Evolutionary conservation across 768 basidiomycete genomes (phyloP).

Genomic region (Pleurotus platypus): DNA sequence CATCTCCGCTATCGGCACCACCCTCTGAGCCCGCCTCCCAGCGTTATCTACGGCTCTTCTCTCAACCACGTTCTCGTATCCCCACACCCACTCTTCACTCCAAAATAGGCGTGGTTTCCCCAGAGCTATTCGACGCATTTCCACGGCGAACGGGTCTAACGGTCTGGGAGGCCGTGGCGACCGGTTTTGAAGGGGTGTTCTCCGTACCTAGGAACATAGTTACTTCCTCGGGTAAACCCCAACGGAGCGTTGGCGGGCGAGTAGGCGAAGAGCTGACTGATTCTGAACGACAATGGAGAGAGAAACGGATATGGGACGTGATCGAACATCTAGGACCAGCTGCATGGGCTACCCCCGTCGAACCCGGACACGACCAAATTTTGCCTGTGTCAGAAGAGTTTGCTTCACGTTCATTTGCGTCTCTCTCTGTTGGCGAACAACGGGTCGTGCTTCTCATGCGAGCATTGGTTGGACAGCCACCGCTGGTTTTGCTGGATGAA

Average conservation of each 20-base stretch:
- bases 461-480: conserved; percentile 72
- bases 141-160: conserved; percentile 66
- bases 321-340: conserved; percentile 60
- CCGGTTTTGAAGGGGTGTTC: conserved; percentile 88
- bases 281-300: conserved; percentile 27
- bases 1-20: conserved; percentile 25
- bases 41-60: conserved; percentile 55
- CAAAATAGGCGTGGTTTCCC: conserved; percentile 77
- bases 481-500: conserved; percentile 84
- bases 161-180: conserved; percentile 79
- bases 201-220: conserved; percentile 11
- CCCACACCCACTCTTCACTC: conserved; percentile 67
- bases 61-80: conserved; percentile 55
- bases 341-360: conserved; percentile 33
- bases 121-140: conserved; percentile 90
- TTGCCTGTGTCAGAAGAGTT: conserved; percentile 34
- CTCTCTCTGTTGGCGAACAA: conserved; percentile 72
- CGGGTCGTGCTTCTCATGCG: conserved; percentile 80
- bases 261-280: conserved; percentile 20
- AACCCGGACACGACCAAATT: no score
- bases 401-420: conserved; percentile 50
- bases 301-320: conserved; percentile 46
- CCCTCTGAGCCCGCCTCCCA: conserved; percentile 45
- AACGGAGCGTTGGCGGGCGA: conserved; percentile 46
- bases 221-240: conserved; percentile 36